These are phyloP conservation scores for Rhodotorula sp. DNA, from an alignment of 1,284 basidiomycete species.

Conservation along the genomic window DNA sequence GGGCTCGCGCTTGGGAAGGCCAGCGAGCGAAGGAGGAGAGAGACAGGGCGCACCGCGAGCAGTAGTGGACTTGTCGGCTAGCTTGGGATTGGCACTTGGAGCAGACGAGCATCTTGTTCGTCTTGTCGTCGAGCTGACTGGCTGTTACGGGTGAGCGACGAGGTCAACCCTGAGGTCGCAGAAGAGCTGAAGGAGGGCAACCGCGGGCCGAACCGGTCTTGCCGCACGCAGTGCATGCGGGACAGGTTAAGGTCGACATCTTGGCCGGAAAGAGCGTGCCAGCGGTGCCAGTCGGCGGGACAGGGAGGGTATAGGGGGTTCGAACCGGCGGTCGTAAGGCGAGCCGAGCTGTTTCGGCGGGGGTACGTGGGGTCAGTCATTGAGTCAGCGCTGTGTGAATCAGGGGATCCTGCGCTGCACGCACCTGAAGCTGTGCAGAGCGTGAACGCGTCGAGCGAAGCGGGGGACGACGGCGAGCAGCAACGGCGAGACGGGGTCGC, in stretches of 20 bases:
- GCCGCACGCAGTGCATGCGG: conserved; percentile 9
- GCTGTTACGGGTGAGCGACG: background rate
- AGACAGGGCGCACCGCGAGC: conserved; percentile 5
- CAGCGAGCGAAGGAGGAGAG: background rate
- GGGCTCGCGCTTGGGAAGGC: too few species aligned
- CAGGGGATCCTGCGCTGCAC: too few species aligned
- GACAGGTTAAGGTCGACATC: background rate
- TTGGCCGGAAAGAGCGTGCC: background rate
- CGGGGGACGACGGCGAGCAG: background rate
- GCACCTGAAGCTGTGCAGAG: background rate
- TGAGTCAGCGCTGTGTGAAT: too few species aligned
- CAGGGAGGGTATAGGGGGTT: too few species aligned
- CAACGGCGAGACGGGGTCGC: too few species aligned
- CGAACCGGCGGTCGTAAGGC: too few species aligned
- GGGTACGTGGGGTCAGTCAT: too few species aligned
- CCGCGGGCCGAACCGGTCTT: background rate
- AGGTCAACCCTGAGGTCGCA: background rate
- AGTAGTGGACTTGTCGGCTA: conserved; percentile 9
- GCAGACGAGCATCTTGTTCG: conserved; percentile 16
- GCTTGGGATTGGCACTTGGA: conserved; percentile 1
- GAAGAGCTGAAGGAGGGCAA: too few species aligned
- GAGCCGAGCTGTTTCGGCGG: too few species aligned
- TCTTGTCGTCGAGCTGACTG: background rate
- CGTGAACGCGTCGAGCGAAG: background rate
- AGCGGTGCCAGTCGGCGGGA: too few species aligned